Conservation (phyloP, 768 basidiomycete species). For the Suillus bovinus region DNA sequence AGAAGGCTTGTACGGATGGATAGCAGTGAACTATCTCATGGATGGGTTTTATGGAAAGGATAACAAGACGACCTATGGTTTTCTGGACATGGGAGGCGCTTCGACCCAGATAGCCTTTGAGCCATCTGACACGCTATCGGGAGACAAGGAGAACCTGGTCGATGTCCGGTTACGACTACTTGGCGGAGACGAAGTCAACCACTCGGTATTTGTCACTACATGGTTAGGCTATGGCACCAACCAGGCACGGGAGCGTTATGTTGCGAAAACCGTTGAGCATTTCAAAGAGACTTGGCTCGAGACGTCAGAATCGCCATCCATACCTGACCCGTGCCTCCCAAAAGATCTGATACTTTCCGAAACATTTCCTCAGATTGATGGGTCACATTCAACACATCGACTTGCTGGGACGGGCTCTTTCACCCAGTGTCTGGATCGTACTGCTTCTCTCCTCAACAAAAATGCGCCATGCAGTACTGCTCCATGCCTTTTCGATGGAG, state of each 20-base stretch:
- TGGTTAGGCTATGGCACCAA: constrained; percentile 99
- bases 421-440: constrained; percentile 72
- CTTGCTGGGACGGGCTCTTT: constrained; percentile 91
- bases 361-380: constrained; percentile 44
- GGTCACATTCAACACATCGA: constrained; percentile 52
- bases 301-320: constrained; percentile 32
- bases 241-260: constrained; percentile 92
- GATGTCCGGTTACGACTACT: constrained; percentile 82
- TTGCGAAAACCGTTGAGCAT: constrained; percentile 61
- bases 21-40: constrained; percentile 98
- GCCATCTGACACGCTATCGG: constrained; percentile 61
- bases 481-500: constrained; percentile 92
- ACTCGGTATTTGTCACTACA: constrained; percentile 95
- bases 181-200: constrained; percentile 82
- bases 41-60: constrained; percentile 75
- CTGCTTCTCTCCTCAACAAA: constrained; percentile 82
- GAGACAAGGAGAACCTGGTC: constrained; percentile 57
- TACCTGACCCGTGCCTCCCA: constrained; percentile 92
- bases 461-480: constrained; percentile 76
- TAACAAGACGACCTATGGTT: constrained; percentile 87
- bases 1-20: constrained; percentile 98
- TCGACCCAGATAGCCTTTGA: constrained; percentile 99
- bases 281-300: constrained; percentile 20
- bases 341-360: constrained; percentile 66
- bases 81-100: constrained; percentile 99